Evolutionary conservation across 2,329 filamentous ascomycete genomes (phyloP).

Genomic region (Talaromyces marneffei): DNA sequence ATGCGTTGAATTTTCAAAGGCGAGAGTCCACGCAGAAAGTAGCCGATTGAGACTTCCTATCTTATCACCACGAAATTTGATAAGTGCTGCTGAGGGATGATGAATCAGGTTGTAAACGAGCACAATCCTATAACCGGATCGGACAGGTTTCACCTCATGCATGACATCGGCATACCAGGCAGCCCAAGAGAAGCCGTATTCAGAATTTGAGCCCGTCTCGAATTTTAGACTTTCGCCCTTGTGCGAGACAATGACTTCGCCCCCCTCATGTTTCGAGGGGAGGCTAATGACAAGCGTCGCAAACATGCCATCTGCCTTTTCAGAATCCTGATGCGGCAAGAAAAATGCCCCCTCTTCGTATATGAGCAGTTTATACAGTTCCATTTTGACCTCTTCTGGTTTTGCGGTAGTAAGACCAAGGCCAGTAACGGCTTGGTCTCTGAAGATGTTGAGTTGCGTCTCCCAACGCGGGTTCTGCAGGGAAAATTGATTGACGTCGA

Average conservation of each 20-base stretch:
- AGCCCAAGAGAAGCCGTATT: constrained; percentile 16
- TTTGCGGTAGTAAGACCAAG: constrained; percentile 23
- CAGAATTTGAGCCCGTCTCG: constrained; percentile 25
- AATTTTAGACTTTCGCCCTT: constrained; percentile 28
- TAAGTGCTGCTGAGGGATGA: neutral
- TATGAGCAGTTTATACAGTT: constrained; percentile 46
- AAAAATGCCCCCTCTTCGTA: constrained; percentile 49
- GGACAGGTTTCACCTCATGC: constrained; percentile 47
- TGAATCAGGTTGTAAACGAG: constrained; percentile 51
- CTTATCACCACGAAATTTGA: neutral
- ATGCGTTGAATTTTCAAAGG: neutral
- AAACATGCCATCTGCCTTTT: constrained; percentile 47
- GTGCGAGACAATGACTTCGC: constrained; percentile 41
- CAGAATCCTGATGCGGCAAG: constrained; percentile 44
- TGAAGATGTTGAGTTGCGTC: constrained; percentile 13
- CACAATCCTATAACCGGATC: constrained; percentile 46
- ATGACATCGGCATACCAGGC: constrained; percentile 50
- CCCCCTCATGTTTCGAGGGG: constrained; percentile 46
- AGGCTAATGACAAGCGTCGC: constrained; percentile 48
- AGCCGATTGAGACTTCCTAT: neutral
- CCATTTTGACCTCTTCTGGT: constrained; percentile 23
- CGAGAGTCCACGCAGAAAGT: constrained; percentile 10
- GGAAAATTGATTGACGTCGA: constrained; percentile 36
- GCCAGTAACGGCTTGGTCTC: constrained; percentile 13
- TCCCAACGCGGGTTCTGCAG: constrained; percentile 34